Conservation (phyloP, 208 protist species). For the Acanthamoeba triangularis region DNA sequence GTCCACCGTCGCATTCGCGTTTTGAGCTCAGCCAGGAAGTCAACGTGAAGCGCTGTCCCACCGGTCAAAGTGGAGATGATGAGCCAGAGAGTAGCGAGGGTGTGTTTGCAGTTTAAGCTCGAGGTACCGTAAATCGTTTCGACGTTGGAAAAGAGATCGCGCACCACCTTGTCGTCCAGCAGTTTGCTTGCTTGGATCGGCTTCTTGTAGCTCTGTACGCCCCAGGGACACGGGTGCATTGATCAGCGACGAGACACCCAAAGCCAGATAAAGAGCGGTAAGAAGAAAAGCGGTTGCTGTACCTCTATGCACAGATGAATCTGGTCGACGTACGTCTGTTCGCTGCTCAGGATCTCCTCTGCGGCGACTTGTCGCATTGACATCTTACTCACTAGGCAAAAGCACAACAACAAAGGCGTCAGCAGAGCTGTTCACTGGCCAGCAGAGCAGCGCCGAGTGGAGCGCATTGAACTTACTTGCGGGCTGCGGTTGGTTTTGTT, state of each 20-base stretch:
- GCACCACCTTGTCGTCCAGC: conserved; percentile 7
- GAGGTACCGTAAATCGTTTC: not conserved
- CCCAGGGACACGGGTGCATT: not conserved
- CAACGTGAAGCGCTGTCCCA: not conserved
- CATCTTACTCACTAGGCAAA: conserved; percentile 28
- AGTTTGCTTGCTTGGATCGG: conserved; percentile 37
- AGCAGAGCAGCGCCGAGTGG: not conserved
- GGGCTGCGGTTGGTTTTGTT: conserved; percentile 19
- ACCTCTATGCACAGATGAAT: conserved; percentile 26
- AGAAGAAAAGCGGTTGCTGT: not conserved
- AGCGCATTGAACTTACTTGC: not conserved
- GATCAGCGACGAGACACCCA: not conserved
- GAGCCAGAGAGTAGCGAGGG: not conserved
- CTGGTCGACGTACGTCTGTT: conserved; percentile 65
- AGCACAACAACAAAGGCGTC: not conserved
- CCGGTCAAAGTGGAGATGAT: not conserved
- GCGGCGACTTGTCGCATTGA: conserved; percentile 50
- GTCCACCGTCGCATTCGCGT: conserved; percentile 42
- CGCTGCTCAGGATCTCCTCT: conserved; percentile 57
- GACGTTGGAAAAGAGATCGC: conserved; percentile 46
- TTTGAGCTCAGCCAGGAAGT: conserved; percentile 37
- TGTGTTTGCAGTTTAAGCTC: not conserved
- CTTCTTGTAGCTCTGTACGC: conserved; percentile 44
- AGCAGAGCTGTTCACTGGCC: too few species aligned
- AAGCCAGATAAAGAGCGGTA: not conserved